A percentile compares a stretch with the other conserved stretches of the same genome.
Evolutionary conservation across 257 asterid genomes (phyloP).

Genomic region (Solanum raphanifolium): DNA sequence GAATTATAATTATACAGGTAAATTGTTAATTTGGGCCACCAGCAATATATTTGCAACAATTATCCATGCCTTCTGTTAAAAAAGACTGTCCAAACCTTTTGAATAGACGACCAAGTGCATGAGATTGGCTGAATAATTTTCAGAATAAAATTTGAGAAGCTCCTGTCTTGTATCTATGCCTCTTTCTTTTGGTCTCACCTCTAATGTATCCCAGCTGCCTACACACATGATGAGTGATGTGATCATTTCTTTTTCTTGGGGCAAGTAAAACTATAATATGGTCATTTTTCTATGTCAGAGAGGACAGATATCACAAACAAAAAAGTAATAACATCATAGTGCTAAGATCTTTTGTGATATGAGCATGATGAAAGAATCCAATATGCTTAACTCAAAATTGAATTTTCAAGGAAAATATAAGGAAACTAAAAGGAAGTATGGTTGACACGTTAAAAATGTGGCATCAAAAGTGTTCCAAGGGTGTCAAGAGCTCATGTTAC

Average conservation of each 20-base stretch:
- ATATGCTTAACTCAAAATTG: background rate
- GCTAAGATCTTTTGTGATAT: background rate
- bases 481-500: background rate
- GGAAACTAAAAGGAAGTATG: background rate
- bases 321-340: background rate
- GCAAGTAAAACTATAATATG: background rate
- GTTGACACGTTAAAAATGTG: background rate
- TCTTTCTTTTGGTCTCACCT: conserved; percentile 71
- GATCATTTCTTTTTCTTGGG: background rate
- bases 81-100: conserved; percentile 45
- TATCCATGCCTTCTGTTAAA: conserved; percentile 35
- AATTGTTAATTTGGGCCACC: background rate
- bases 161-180: conserved; percentile 82
- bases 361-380: background rate
- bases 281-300: background rate
- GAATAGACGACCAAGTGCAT: conserved; percentile 91
- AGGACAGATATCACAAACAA: background rate
- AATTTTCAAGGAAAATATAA: background rate
- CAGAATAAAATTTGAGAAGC: conserved; percentile 70
- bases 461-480: background rate
- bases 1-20: conserved; percentile 15
- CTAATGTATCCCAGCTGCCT: conserved; percentile 98
- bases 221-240: background rate
- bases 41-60: conserved; percentile 12
- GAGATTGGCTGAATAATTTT: conserved; percentile 86